phyloP scores from a whole-genome alignment of 202 grass and related monocot species.

The Sporobolus alterniflorus region DNA sequence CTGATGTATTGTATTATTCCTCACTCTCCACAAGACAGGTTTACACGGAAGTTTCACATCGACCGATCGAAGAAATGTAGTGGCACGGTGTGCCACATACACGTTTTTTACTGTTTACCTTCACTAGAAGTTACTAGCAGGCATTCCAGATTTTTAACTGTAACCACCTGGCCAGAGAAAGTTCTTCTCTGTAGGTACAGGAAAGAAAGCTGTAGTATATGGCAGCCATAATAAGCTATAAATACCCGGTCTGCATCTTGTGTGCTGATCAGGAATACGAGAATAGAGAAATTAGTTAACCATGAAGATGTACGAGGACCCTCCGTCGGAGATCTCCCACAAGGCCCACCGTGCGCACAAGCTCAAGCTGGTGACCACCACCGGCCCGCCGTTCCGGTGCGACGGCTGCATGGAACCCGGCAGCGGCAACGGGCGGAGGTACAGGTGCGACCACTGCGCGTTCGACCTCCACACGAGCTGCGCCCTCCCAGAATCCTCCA shows the following conservation, averaged over 20 bases:
- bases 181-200: neutral
- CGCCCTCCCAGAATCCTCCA: neutral
- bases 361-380: neutral
- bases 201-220: neutral
- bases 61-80: neutral
- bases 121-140: too few species aligned
- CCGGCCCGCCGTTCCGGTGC: conserved; percentile 22
- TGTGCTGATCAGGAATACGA: neutral
- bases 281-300: neutral
- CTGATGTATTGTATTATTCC: neutral
- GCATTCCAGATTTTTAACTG: too few species aligned
- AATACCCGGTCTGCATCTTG: too few species aligned
- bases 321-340: neutral
- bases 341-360: neutral
- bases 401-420: conserved; percentile 37
- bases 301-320: neutral
- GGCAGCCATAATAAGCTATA: neutral
- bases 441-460: neutral
- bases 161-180: neutral
- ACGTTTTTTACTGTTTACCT: neutral
- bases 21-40: neutral
- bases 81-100: neutral
- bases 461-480: conserved; percentile 33
- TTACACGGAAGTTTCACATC: neutral
- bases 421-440: neutral